Percentiles rank a stretch among this genome's conserved stretches.
These are phyloP conservation scores for Oxyria digyna DNA, from an alignment of 148 eudicot species.

Conservation along the genomic window DNA sequence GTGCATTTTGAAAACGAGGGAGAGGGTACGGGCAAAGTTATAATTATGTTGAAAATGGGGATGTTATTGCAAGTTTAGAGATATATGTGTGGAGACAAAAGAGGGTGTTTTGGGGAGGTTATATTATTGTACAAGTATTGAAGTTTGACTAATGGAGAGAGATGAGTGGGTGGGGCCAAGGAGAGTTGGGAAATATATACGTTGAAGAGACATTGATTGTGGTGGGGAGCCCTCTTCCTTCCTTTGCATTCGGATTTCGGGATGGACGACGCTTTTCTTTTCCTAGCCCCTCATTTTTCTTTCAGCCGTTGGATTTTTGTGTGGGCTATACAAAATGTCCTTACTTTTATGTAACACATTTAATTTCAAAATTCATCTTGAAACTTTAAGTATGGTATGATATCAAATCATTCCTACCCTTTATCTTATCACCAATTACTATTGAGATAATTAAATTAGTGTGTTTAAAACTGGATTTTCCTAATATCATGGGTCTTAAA, in stretches of 20 bases:
- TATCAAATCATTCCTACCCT: too few species aligned
- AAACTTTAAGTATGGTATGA: too few species aligned
- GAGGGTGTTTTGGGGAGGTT: neutral
- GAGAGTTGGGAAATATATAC: neutral
- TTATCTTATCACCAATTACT: too few species aligned
- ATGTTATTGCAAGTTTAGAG: neutral
- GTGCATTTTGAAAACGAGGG: too few species aligned
- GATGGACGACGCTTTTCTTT: neutral
- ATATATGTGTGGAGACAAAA: neutral
- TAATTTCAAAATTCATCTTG: too few species aligned
- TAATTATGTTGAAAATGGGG: neutral
- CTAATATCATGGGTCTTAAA: too few species aligned
- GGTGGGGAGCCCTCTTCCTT: slow-evolving; percentile 8
- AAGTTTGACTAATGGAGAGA: slow-evolving; percentile 4
- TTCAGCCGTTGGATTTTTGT: slow-evolving; percentile 3
- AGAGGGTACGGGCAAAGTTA: neutral
- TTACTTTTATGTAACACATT: neutral
- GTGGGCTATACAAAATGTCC: neutral
- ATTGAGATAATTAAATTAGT: too few species aligned
- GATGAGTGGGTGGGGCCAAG: neutral
- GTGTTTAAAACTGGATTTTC: too few species aligned
- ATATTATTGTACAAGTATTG: neutral
- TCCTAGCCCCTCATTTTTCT: neutral
- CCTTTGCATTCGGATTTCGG: too few species aligned
- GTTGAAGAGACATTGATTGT: slow-evolving; percentile 9